Conservation (phyloP, 2,329 filamentous ascomycete genomes). For the Penicillium sp. region DNA sequence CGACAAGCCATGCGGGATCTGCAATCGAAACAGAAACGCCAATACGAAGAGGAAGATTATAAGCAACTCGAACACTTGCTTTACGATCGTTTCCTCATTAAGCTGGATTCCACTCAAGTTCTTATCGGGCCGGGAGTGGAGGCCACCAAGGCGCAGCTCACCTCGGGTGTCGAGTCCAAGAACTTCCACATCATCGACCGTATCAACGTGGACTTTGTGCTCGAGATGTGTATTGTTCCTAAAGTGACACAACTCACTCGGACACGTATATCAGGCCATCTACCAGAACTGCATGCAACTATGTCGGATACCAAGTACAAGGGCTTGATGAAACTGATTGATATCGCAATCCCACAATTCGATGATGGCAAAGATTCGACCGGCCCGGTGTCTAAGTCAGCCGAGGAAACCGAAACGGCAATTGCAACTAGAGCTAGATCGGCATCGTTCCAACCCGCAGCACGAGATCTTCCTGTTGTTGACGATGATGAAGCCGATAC, state of each 20-base stretch:
- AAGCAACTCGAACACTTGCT: conserved; percentile 83
- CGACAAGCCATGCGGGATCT: conserved; percentile 84
- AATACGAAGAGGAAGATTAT: conserved; percentile 85
- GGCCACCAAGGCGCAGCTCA: conserved; percentile 77
- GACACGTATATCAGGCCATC: conserved; percentile 81
- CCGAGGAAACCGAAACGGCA: conserved; percentile 30
- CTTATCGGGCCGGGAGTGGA: conserved; percentile 91
- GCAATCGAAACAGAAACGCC: conserved; percentile 80
- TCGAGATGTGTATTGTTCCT: conserved; percentile 96
- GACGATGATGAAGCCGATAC: conserved; percentile 60
- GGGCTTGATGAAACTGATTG: conserved; percentile 89
- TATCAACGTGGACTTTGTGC: conserved; percentile 94
- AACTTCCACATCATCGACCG: conserved; percentile 88
- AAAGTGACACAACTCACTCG: conserved; percentile 91
- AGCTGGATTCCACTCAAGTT: conserved; percentile 89
- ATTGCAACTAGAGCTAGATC: conserved; percentile 52
- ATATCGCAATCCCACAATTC: conserved; percentile 88
- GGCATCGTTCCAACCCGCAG: conserved; percentile 68
- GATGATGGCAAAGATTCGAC: conserved; percentile 46
- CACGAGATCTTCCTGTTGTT: conserved; percentile 71
- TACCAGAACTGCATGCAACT: conserved; percentile 86
- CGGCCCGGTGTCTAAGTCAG: conserved; percentile 29
- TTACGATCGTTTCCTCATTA: conserved; percentile 95
- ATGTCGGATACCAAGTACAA: conserved; percentile 97
- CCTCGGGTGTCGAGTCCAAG: conserved; percentile 61